These are phyloP conservation scores for Fagopyrum tataricum DNA, from an alignment of 148 eudicot species.

Conservation along the genomic window DNA sequence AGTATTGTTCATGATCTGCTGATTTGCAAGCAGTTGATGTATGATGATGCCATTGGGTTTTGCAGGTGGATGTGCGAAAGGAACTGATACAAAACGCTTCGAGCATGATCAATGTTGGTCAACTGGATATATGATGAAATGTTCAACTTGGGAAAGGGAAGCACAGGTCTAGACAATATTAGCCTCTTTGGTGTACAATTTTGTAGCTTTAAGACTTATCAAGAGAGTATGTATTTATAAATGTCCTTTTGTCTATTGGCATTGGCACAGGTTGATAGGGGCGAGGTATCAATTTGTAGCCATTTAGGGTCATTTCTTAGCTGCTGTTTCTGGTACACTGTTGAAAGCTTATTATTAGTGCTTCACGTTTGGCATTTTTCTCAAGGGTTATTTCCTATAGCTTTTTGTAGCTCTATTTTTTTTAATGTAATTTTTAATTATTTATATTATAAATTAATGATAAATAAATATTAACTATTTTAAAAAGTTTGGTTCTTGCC, in stretches of 20 bases:
- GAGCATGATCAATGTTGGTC: slow-evolving; percentile 47
- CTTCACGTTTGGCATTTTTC: too few species aligned
- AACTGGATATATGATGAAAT: slow-evolving; percentile 53
- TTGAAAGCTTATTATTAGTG: too few species aligned
- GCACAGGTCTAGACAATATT: neutral
- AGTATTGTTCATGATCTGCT: too few species aligned
- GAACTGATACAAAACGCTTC: slow-evolving; percentile 65
- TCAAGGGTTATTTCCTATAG: too few species aligned
- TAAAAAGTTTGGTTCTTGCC: too few species aligned
- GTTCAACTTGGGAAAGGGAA: neutral
- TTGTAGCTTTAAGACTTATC: neutral
- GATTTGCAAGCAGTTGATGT: neutral
- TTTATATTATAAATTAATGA: too few species aligned
- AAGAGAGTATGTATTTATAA: neutral
- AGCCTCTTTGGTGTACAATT: slow-evolving; percentile 5
- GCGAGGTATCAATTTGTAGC: neutral
- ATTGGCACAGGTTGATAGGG: neutral
- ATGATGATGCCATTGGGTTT: slow-evolving; percentile 5
- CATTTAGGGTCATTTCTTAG: neutral
- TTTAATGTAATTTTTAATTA: too few species aligned
- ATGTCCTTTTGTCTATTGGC: too few species aligned
- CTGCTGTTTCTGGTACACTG: neutral
- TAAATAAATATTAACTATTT: too few species aligned
- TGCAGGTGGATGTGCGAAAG: slow-evolving; percentile 80
- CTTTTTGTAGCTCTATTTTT: too few species aligned